Base-by-base conservation (phyloP, 176 grass and related monocot species). In the Carex scoparia region DNA sequence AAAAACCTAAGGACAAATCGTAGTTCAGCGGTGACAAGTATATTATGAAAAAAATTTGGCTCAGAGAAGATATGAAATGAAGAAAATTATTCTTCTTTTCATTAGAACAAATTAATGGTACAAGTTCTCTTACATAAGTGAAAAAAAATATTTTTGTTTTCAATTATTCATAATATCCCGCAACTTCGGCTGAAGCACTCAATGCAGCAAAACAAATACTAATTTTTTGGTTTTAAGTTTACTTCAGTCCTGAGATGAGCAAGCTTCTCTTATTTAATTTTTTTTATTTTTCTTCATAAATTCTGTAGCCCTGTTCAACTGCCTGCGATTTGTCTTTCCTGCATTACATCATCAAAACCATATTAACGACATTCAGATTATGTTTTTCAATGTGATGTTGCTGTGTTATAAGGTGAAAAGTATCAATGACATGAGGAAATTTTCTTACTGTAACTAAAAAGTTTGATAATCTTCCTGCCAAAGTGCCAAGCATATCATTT, bases 101-200 rank as follows among this genome's bases (percentile, higher is more conserved):
- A 70, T 51, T 27, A 74, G 51, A 28, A 73, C 18, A 73, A 49
- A 48, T 27, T 23, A 51, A 42, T 28, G n/a, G 13, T 28, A 28
- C 10, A 74, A 75, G 42, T 74, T 53, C 4, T 53, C 28, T 74
- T 74, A 53, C 19, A 49, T 74, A 46, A 28, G 35, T 42, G 67
- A 7, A 70, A 70, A 70, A 2, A 75, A 23, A 73, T 75, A 53
- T 75, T 75, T 75, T 75, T 53, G 0, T 72, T 75, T n/a, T 51
- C 19, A 75, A 51, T 75, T 53, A 75, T 75, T 53, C 46, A 53
- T 75, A 75, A 75, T 30, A 74, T 75, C 44, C n/a, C 30, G 46
- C 44, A 75, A 51, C 71, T 53, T 75, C 10, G 71, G 19, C n/a
- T 19, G 10, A 51, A 49, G 10, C 10, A 75, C 46, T 54, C 0